Conservation (phyloP, 179 eudicot genomes). For the Dionaea muscipula region DNA sequence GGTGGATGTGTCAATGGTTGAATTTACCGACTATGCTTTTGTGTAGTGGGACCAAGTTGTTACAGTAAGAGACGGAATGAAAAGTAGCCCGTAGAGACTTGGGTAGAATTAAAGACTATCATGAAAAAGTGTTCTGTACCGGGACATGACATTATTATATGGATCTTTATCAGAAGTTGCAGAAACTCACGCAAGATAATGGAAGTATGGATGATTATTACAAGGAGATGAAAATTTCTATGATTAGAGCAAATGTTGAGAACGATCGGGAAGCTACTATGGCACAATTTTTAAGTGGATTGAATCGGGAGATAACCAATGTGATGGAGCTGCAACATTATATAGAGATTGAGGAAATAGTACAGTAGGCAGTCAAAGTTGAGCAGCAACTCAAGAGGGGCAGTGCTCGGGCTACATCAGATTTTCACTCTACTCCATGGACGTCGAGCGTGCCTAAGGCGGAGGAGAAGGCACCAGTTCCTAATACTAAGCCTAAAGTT, state of each 20-base stretch:
- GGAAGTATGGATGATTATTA: not conserved
- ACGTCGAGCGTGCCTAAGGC: no score
- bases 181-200: not conserved
- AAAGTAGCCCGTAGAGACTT: not conserved
- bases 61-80: not conserved
- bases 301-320: not conserved
- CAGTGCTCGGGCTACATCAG: no score
- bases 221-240: slow-evolving; percentile 6
- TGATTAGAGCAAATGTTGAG: slow-evolving; percentile 1
- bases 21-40: not conserved
- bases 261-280: slow-evolving; percentile 4
- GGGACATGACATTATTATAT: not conserved
- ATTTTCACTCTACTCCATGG: no score
- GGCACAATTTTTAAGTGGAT: not conserved
- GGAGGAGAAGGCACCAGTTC: not conserved
- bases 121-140: not conserved
- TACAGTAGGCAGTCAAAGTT: not conserved
- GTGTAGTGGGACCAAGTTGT: not conserved
- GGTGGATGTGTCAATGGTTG: not conserved
- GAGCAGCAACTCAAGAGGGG: not conserved
- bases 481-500: not conserved
- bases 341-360: not conserved
- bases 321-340: slow-evolving; percentile 1
- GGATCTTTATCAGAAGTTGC: not conserved
- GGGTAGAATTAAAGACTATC: not conserved